Evolutionary conservation across 805 yeast genomes (phyloP), one percentile per base, ranked within the genome.

Genomic region (Saccharomycopsis oosterbeekiorum): DNA sequence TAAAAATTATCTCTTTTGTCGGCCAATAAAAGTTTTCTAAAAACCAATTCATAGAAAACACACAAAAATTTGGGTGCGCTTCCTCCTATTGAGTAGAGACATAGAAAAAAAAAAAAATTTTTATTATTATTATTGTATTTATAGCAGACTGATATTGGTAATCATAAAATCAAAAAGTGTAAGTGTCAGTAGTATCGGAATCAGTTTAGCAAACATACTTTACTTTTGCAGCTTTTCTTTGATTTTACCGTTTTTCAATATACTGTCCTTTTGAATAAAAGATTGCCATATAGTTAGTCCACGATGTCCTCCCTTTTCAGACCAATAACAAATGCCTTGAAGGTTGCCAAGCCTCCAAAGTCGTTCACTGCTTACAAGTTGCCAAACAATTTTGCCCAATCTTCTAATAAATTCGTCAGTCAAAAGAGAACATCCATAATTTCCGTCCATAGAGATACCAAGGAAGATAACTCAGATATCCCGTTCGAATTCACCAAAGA

Each of bases 401-500:
- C 57, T 17, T 14, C 40, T 14, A 54, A 58, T 29, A 39, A 53
- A 39, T 42, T 43, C n/a, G 47, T 42, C 24, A 57, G 47, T 55
- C 62, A 60, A 60, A 60, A 60, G 56, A 57, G 62, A 57, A 60
- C 62, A 11, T 54, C 58, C 12, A 64, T 64, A 43, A 59, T 64
- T 39, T 57, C 66, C 10, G 89, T 87, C 60, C 96, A 89, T 75
- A 81, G 96, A 71, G 84, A 89, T 68, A 79, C 86, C 40, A 78
- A 81, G 54, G 80, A 79, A 56, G 88, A 89, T 78, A 85, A 86
- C 73, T 83, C 81, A 56, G 73, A 77, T 59, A 76, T 84, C 59
- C 85, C 89, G 53, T 89, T 89, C 72, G 90, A 86, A 71, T 89
- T 89, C 77, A 78, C 78, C 62, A 68, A 78, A 14, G 89, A 83